Conservation (phyloP, 345 rosid genomes). For the Clarkia xantiana region DNA sequence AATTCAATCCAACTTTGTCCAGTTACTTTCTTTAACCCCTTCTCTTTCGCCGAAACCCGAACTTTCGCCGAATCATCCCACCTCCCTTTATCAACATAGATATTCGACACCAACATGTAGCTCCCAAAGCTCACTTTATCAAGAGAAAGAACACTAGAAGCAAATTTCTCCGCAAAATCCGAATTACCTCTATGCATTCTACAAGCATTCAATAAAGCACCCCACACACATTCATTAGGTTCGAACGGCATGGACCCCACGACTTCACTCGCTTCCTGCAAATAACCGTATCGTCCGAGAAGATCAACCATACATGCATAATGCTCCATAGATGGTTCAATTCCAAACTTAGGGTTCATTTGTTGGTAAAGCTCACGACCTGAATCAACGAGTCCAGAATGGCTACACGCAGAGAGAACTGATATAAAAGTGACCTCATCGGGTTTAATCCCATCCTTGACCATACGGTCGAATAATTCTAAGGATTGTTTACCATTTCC, state of each 20-base stretch:
- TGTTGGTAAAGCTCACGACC: slow-evolving; percentile 34
- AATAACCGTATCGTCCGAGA: slow-evolving; percentile 49
- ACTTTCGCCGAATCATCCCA: slow-evolving; percentile 51
- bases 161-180: slow-evolving; percentile 33
- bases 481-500: slow-evolving; percentile 43
- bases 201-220: slow-evolving; percentile 65
- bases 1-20: slow-evolving; percentile 54
- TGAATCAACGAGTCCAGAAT: slow-evolving; percentile 46
- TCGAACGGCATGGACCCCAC: slow-evolving; percentile 48
- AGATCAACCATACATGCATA: slow-evolving; percentile 64
- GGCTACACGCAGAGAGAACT: slow-evolving; percentile 71
- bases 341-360: slow-evolving; percentile 24
- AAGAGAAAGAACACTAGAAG: slow-evolving; percentile 35
- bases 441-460: slow-evolving; percentile 29
- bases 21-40: slow-evolving; percentile 46
- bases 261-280: slow-evolving; percentile 46
- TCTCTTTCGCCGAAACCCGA: slow-evolving; percentile 40
- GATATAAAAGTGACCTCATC: slow-evolving; percentile 57
- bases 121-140: background rate
- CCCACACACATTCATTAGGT: slow-evolving; percentile 49
- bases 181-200: slow-evolving; percentile 37
- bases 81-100: slow-evolving; percentile 48
- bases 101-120: background rate
- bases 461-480: slow-evolving; percentile 36
- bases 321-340: slow-evolving; percentile 51